Conservation (phyloP, 768 basidiomycete genomes). For the Lyophyllum shimeji region DNA sequence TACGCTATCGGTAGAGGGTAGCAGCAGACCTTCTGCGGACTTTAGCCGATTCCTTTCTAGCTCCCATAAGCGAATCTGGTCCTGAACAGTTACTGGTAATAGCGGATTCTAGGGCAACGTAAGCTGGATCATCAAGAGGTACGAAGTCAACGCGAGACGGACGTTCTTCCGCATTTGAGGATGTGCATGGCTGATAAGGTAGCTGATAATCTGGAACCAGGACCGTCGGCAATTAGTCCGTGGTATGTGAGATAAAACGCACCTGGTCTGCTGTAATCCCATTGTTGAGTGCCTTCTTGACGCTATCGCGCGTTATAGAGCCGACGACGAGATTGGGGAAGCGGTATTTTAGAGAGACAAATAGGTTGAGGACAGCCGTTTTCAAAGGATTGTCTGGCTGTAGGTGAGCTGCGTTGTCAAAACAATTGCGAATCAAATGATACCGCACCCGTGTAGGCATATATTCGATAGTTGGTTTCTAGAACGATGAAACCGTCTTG, state of each 20-base stretch:
- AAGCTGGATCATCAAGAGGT: constrained; percentile 1
- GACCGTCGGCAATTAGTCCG: constrained; percentile 9
- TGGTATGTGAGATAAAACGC: constrained; percentile 23
- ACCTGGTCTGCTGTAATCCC: constrained; percentile 98
- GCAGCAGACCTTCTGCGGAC: constrained; percentile 74
- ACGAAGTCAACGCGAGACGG: constrained; percentile 20
- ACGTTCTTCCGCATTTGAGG: constrained; percentile 98
- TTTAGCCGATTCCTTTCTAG: constrained; percentile 90
- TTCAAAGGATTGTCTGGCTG: constrained; percentile 87
- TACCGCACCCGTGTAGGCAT: constrained; percentile 88
- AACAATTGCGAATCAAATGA: constrained; percentile 19
- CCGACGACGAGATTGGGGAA: constrained; percentile 98
- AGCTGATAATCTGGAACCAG: constrained; percentile 82
- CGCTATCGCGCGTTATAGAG: constrained; percentile 91
- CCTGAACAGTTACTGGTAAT: constrained; percentile 95
- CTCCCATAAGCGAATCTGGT: constrained; percentile 98
- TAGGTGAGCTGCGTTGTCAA: constrained; percentile 19
- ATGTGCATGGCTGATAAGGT: constrained; percentile 92
- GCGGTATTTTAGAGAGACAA: constrained; percentile 88
- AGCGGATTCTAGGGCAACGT: constrained; percentile 69
- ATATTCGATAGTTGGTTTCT: constrained; percentile 97
- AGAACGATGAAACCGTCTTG: constrained; percentile 91
- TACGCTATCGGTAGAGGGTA: constrained; percentile 14
- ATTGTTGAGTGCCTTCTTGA: constrained; percentile 89
- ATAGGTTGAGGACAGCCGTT: constrained; percentile 93